These are phyloP conservation scores for Eucalyptus regnans DNA, from an alignment of 345 rosid species.

Conservation along the genomic window DNA sequence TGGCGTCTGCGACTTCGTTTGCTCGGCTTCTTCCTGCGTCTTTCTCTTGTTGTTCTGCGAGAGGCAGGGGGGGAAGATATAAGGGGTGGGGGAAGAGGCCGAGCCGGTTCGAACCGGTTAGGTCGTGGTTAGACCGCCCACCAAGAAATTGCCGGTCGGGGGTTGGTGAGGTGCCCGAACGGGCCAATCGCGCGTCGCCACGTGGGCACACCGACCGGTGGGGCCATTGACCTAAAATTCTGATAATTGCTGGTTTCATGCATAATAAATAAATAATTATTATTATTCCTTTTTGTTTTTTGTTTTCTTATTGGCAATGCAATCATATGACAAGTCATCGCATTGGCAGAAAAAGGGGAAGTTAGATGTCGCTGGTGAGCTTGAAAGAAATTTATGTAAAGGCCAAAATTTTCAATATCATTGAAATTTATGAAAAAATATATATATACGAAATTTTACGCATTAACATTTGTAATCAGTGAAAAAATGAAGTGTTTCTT, in stretches of 20 bases:
- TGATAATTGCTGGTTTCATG: background rate
- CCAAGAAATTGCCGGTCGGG: slow-evolving; percentile 9
- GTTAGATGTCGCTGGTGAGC: background rate
- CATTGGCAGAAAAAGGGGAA: background rate
- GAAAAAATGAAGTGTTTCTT: background rate
- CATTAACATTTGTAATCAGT: background rate
- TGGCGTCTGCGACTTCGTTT: background rate
- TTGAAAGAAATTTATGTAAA: background rate
- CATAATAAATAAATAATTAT: fast-evolving
- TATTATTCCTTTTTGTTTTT: background rate
- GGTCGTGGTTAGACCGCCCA: slow-evolving; percentile 4
- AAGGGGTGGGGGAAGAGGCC: background rate
- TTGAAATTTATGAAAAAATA: too few relatives aligned
- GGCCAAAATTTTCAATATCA: background rate
- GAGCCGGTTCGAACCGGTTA: slow-evolving; percentile 6
- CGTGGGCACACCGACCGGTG: background rate
- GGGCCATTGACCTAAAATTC: background rate
- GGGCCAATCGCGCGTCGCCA: background rate
- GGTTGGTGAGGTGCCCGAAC: slow-evolving; percentile 11
- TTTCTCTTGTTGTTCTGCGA: background rate
- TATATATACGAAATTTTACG: too few relatives aligned
- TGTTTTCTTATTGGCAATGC: background rate
- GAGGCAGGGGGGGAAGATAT: background rate
- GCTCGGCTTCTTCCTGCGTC: background rate
- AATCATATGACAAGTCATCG: background rate